These are phyloP conservation scores for Monosporascus sp. DNA, from an alignment of 2,329 filamentous ascomycete genomes.

Conservation along the genomic window DNA sequence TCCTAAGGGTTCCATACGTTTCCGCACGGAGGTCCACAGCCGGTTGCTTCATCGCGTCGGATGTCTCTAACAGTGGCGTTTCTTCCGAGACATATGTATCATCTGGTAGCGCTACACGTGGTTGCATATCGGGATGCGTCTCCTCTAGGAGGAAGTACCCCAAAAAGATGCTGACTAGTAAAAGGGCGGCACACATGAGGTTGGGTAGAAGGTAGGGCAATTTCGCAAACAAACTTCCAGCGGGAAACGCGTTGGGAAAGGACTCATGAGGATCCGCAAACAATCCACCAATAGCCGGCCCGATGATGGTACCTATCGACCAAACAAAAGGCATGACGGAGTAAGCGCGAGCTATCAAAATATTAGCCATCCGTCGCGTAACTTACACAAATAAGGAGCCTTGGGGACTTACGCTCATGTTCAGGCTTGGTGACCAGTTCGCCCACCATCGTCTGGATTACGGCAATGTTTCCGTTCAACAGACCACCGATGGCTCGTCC, in stretches of 20 bases:
- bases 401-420: constrained; percentile 68
- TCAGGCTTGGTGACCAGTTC: constrained; percentile 79
- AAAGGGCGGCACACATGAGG: constrained; percentile 70
- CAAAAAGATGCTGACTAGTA: constrained; percentile 72
- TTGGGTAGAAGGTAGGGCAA: constrained; percentile 91
- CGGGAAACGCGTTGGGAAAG: constrained; percentile 67
- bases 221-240: constrained; percentile 62
- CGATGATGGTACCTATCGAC: constrained; percentile 84
- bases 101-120: constrained; percentile 40
- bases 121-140: constrained; percentile 80
- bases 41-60: constrained; percentile 67
- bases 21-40: constrained; percentile 71
- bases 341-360: constrained; percentile 65
- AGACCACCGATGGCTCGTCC: constrained; percentile 75
- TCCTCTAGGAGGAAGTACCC: constrained; percentile 82
- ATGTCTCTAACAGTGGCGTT: constrained; percentile 70
- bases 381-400: not conserved
- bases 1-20: constrained; percentile 68
- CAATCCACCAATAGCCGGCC: constrained; percentile 80
- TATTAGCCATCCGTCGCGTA: constrained; percentile 7
- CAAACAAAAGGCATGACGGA: constrained; percentile 93
- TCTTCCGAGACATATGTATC: constrained; percentile 55
- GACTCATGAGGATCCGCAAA: constrained; percentile 73
- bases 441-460: constrained; percentile 89
- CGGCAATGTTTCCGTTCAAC: constrained; percentile 86